Evolutionary conservation across 129 eudicot species (phyloP).

Genomic region (Scalesia atractyloides): DNA sequence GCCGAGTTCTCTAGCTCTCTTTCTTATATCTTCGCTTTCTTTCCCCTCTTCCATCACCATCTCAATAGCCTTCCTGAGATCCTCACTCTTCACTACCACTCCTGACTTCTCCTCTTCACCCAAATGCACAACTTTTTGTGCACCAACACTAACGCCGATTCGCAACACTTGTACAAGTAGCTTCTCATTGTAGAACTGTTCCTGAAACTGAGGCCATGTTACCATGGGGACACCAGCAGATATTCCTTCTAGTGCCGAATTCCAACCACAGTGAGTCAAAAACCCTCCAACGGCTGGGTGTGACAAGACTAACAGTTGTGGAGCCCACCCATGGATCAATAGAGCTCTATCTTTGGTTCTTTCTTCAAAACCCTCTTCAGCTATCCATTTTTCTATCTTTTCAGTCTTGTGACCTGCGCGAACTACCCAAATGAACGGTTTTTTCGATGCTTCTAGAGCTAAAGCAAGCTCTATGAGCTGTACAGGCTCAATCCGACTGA

Average conservation of each 20-base stretch:
- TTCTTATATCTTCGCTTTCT: conserved; percentile 42
- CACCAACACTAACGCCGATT: conserved; percentile 54
- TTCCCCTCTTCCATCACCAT: conserved; percentile 35
- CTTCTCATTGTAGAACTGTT: conserved; percentile 58
- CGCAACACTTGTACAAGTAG: conserved; percentile 46
- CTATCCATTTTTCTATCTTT: conserved; percentile 44
- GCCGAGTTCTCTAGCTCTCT: conserved; percentile 36
- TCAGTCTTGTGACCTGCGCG: conserved; percentile 26
- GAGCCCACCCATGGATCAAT: conserved; percentile 70
- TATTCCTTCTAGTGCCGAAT: conserved; percentile 61
- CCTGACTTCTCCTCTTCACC: conserved; percentile 41
- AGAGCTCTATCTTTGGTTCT: conserved; percentile 52
- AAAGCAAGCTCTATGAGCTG: conserved; percentile 51
- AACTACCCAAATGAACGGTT: conserved; percentile 47
- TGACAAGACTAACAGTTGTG: conserved; percentile 56
- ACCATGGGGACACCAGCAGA: conserved; percentile 58
- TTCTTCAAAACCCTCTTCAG: conserved; percentile 44
- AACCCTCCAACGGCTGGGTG: conserved; percentile 64
- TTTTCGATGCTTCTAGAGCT: conserved; percentile 38
- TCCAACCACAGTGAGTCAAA: conserved; percentile 76
- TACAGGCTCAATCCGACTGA: conserved; percentile 26
- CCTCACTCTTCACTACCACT: conserved; percentile 37
- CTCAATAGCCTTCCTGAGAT: conserved; percentile 39
- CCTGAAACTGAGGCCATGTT: conserved; percentile 64
- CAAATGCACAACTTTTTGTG: conserved; percentile 27